These are phyloP conservation scores for Umbellularia californica DNA, from an alignment of 164 flowering plant species.

Conservation along the genomic window DNA sequence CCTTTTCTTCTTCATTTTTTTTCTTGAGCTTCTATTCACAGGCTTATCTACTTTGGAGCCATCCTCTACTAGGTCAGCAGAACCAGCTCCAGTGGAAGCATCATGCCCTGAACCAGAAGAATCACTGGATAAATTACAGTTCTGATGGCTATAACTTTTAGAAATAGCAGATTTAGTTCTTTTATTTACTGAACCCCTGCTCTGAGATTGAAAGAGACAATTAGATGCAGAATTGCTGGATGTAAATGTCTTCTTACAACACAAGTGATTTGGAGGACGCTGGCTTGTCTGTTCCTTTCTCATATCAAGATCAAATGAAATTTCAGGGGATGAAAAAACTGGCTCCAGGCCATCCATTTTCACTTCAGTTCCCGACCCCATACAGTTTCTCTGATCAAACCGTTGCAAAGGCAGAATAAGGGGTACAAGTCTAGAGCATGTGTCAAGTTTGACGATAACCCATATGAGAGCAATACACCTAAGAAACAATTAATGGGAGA, in stretches of 20 bases:
- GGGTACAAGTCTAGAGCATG: constrained; percentile 24
- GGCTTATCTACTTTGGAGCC: constrained; percentile 18
- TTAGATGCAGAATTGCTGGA: constrained; percentile 22
- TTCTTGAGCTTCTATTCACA: constrained; percentile 25
- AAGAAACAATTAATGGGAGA: constrained; percentile 4
- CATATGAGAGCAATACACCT: constrained; percentile 32
- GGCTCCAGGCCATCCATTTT: constrained; percentile 27
- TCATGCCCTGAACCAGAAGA: constrained; percentile 18
- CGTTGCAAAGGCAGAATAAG: constrained; percentile 20
- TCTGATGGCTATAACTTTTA: constrained; percentile 13
- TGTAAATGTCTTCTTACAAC: constrained; percentile 19
- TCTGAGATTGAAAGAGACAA: constrained; percentile 9
- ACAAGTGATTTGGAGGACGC: constrained; percentile 12
- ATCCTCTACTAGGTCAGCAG: constrained; percentile 19
- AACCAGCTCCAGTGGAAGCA: constrained; percentile 17
- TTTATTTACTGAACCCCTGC: constrained; percentile 17
- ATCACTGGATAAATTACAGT: constrained; percentile 10
- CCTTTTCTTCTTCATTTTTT: constrained; percentile 8
- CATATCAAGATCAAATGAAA: constrained; percentile 18
- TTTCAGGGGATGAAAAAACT: constrained; percentile 18
- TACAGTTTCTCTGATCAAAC: constrained; percentile 13
- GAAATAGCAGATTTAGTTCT: constrained; percentile 17
- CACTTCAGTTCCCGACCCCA: constrained; percentile 17
- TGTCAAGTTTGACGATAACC: constrained; percentile 20
- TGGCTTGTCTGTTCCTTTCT: constrained; percentile 11